These are phyloP conservation scores for Zelopaecilomyces penicillatus DNA, from an alignment of 2,329 filamentous ascomycete genomes.

Conservation along the genomic window DNA sequence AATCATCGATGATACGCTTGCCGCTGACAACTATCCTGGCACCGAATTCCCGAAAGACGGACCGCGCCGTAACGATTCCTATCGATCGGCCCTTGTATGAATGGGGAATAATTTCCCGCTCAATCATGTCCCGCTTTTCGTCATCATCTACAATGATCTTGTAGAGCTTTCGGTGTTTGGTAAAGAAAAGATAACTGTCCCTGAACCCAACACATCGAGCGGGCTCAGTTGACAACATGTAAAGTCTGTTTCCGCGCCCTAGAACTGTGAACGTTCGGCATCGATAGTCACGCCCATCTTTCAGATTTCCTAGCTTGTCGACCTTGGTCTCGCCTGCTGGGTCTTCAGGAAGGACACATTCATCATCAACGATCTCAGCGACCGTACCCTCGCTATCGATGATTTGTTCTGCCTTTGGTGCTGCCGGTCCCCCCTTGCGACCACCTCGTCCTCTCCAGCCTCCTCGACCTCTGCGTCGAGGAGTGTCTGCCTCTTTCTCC, in stretches of 20 bases:
- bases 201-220: constrained; percentile 94
- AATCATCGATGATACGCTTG: constrained; percentile 79
- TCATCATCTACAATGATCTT: constrained; percentile 98
- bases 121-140: constrained; percentile 95
- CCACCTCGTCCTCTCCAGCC: constrained; percentile 63
- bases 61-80: constrained; percentile 90
- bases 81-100: constrained; percentile 98
- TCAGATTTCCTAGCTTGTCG: constrained; percentile 75
- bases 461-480: constrained; percentile 56
- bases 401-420: constrained; percentile 72
- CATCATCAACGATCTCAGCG: constrained; percentile 84
- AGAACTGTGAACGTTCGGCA: constrained; percentile 90
- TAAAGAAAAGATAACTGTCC: constrained; percentile 98
- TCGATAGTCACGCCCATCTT: constrained; percentile 81
- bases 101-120: constrained; percentile 89
- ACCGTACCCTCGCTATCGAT: constrained; percentile 92
- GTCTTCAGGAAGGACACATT: constrained; percentile 82
- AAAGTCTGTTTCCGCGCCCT: constrained; percentile 74
- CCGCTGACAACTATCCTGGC: constrained; percentile 90
- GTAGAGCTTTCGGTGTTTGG: constrained; percentile 90
- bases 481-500: constrained; percentile 47
- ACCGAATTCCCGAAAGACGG: constrained; percentile 94
- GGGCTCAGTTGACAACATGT: constrained; percentile 98
- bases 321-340: constrained; percentile 87
- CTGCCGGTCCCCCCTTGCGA: constrained; percentile 59